Evolutionary conservation across 176 grass and related monocot genomes (phyloP).

Genomic region (Lolium multiflorum): DNA sequence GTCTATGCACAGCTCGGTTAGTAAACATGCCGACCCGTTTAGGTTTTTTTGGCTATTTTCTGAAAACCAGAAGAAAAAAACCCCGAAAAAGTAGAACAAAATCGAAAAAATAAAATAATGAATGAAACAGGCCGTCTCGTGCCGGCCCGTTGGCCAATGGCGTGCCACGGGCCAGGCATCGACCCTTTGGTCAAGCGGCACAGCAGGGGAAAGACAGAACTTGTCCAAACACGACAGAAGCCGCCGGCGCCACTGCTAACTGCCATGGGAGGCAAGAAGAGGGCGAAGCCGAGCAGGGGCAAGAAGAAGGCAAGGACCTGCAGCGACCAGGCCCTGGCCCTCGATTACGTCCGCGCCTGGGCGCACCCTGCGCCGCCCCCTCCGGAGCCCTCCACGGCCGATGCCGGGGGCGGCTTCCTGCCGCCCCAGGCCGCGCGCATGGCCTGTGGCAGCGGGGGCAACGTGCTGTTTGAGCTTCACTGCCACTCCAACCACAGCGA

Average conservation of each 20-base stretch:
- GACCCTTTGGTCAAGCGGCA: too few species aligned
- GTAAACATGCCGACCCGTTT: too few species aligned
- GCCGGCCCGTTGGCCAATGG: too few species aligned
- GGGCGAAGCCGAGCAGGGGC: conserved; percentile 55
- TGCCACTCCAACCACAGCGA: conserved; percentile 92
- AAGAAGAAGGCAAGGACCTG: conserved; percentile 44
- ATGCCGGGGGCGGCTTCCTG: conserved; percentile 61
- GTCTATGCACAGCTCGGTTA: too few species aligned
- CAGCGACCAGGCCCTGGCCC: conserved; percentile 62
- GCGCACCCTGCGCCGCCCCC: conserved; percentile 39
- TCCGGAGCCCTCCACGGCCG: not conserved
- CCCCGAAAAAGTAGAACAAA: too few species aligned
- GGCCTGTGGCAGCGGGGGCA: conserved; percentile 35
- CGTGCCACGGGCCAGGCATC: too few species aligned
- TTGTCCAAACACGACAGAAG: not conserved
- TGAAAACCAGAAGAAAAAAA: too few species aligned
- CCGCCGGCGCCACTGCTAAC: not conserved
- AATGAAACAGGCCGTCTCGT: too few species aligned
- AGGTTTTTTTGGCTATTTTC: too few species aligned
- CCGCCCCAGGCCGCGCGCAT: conserved; percentile 37
- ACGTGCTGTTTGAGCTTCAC: conserved; percentile 82
- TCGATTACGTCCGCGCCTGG: conserved; percentile 78
- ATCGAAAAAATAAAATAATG: too few species aligned
- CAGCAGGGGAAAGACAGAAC: not conserved
- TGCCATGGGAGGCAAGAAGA: conserved; percentile 69